Conservation (phyloP, 1,284 basidiomycete genomes). For the Sporisorium exsertum region DNA sequence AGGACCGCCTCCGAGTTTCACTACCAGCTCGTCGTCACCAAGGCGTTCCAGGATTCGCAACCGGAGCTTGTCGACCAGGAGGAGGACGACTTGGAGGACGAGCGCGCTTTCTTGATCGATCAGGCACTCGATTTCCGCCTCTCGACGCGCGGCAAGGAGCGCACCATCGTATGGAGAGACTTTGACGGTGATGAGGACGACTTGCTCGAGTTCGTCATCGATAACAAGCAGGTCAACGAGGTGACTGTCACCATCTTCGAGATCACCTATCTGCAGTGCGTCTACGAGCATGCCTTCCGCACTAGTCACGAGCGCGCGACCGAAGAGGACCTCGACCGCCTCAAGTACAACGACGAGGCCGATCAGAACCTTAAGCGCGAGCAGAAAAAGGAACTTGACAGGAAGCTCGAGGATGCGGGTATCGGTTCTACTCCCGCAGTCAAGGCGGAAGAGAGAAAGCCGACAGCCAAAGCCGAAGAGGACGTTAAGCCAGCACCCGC, state of each 20-base stretch:
- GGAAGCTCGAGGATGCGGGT: constrained; percentile 36
- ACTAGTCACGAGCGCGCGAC: constrained; percentile 63
- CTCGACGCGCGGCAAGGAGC: constrained; percentile 67
- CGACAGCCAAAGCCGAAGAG: constrained; percentile 7
- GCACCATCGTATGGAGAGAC: constrained; percentile 76
- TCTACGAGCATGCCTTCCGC: constrained; percentile 77
- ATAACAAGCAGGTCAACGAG: constrained; percentile 76
- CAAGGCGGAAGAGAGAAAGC: background rate
- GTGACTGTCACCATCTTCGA: constrained; percentile 88
- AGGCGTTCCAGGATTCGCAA: constrained; percentile 94
- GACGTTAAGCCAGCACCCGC: constrained; percentile 8
- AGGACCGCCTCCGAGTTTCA: constrained; percentile 84
- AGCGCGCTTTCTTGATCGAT: constrained; percentile 89
- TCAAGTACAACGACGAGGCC: constrained; percentile 65
- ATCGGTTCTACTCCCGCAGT: constrained; percentile 19
- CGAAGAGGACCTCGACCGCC: constrained; percentile 68
- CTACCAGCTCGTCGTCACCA: constrained; percentile 93
- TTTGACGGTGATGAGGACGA: constrained; percentile 75
- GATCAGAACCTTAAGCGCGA: constrained; percentile 34
- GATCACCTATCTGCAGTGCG: constrained; percentile 90
- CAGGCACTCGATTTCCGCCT: constrained; percentile 81
- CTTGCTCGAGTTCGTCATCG: constrained; percentile 82
- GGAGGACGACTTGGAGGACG: constrained; percentile 84
- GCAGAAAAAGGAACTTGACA: constrained; percentile 27
- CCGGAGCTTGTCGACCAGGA: constrained; percentile 93